These are phyloP conservation scores for Ogataea paraovalis DNA, from an alignment of 805 yeast species.

Conservation along the genomic window DNA sequence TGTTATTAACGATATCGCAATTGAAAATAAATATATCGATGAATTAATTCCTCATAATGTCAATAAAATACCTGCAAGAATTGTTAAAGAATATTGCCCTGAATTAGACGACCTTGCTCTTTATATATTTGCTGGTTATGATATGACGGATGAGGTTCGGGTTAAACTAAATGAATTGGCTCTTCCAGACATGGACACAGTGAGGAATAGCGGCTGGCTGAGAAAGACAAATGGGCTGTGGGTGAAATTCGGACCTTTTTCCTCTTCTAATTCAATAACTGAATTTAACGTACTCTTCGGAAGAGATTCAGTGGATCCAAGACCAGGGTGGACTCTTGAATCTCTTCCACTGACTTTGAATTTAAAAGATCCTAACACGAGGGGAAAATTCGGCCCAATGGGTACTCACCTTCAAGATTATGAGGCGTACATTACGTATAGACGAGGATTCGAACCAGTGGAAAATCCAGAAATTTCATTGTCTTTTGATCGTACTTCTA, in stretches of 20 bases:
- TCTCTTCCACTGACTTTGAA: conserved; percentile 15
- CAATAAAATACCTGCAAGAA: conserved; percentile 6
- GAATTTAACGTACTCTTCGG: conserved; percentile 73
- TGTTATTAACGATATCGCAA: conserved; percentile 9
- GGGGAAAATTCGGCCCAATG: conserved; percentile 2
- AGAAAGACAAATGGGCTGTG: conserved; percentile 50
- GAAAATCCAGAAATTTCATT: conserved; percentile 5
- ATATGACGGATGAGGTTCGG: neutral
- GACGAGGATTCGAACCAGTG: conserved; percentile 22
- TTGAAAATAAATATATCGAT: conserved; percentile 13
- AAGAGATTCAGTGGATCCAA: conserved; percentile 67
- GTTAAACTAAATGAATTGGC: neutral
- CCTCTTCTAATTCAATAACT: conserved; percentile 38
- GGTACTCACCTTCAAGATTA: conserved; percentile 8
- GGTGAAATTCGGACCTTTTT: conserved; percentile 47
- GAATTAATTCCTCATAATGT: conserved; percentile 4
- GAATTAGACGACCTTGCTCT: neutral
- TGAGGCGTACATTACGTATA: conserved; percentile 32
- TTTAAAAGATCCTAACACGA: conserved; percentile 6
- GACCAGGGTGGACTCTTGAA: conserved; percentile 59
- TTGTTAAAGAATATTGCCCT: conserved; percentile 7
- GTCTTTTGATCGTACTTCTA: conserved; percentile 25
- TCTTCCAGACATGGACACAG: conserved; percentile 23
- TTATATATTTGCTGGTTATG: neutral
- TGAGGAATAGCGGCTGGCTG: conserved; percentile 43